Base-by-base conservation (phyloP, 768 basidiomycete genomes). In the Dendrothele bispora region DNA sequence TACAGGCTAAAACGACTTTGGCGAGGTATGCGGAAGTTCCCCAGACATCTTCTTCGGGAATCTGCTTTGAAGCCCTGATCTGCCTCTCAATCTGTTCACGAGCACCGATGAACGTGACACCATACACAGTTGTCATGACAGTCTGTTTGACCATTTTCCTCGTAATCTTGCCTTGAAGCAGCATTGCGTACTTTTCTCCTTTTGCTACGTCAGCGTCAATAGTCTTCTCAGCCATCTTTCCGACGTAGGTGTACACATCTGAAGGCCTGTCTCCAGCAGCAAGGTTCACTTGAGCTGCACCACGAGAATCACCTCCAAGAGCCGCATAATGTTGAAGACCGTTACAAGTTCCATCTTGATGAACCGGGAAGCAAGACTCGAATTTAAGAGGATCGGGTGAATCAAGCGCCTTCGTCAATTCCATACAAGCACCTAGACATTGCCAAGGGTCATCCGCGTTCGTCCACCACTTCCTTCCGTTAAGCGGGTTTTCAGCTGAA, bases 111-210 rank as follows among this genome's bases (percentile, higher is more conserved):
- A 85, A 95, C 0, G 97, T 99, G 14, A 99, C 95, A 18, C 97
- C 95, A 61, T 98, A 98, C 27, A 98, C 95, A 3, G 95, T 98
- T 1, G 95, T 99, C 97, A 99, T 99, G 54, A 98, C 91, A 20
- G 97, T 98, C 72, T 98, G 95, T 74, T 99, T 99, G 56, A 99
- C 95, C 15, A 97, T 86, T 67, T 99, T 98, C 20, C 97, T 71
- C 17, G 91, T 76, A 25, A 99, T 76, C 65, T 91, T 91, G 26
- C 90, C 91, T 34, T 72, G 45, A 22, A 95, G 73, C 54, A 88
- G 54, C 40, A 67, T 51, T 0, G 93, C 95, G 46, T 71, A 66
- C 45, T 70, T 61, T 8, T 77, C 63, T 1, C 80, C 84, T 7
- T 68, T 67, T 49, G 63, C 69, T 5, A 77, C 72, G 49, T 91